These are phyloP conservation scores for Xylaria sp. DNA, from an alignment of 2,329 filamentous ascomycete genomes.

Conservation along the genomic window DNA sequence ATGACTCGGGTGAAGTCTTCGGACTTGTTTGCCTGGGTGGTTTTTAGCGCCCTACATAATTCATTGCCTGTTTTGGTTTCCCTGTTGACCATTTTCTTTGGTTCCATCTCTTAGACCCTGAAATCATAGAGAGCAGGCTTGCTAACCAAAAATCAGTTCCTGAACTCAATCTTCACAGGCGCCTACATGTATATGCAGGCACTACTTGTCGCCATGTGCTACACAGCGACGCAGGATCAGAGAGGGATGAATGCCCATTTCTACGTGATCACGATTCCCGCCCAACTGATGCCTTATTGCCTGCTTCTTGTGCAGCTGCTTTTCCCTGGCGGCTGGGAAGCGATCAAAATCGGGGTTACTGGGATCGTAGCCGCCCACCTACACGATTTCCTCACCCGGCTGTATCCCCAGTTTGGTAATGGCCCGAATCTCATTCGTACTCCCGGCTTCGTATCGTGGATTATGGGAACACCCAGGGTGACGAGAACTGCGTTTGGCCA, in stretches of 20 bases:
- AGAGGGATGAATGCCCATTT: constrained; percentile 75
- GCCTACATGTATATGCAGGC: constrained; percentile 59
- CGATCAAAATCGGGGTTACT: constrained; percentile 66
- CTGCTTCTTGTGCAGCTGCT: constrained; percentile 78
- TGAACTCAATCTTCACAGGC: constrained; percentile 56
- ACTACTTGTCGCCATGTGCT: constrained; percentile 77
- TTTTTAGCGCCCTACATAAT: constrained; percentile 66
- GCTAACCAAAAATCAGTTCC: constrained; percentile 44
- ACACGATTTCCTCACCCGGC: constrained; percentile 84
- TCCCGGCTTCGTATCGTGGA: constrained; percentile 69
- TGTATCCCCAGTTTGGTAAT: constrained; percentile 88
- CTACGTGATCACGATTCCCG: constrained; percentile 81
- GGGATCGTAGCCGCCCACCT: constrained; percentile 88
- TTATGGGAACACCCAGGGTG: constrained; percentile 59
- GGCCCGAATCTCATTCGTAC: constrained; percentile 77
- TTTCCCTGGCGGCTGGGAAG: constrained; percentile 56
- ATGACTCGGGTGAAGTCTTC: constrained; percentile 65
- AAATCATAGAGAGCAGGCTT: constrained; percentile 6
- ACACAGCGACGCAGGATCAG: constrained; percentile 86
- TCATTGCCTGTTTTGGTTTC: constrained; percentile 27
- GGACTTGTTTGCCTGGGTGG: constrained; percentile 58
- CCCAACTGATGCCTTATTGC: constrained; percentile 78
- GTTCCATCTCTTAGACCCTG: neutral
- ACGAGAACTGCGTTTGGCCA: constrained; percentile 64
- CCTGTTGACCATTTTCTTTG: constrained; percentile 13